These are phyloP conservation scores for Acidomyces sp. DNA, from an alignment of 495 filamentous ascomycete species.

Conservation along the genomic window DNA sequence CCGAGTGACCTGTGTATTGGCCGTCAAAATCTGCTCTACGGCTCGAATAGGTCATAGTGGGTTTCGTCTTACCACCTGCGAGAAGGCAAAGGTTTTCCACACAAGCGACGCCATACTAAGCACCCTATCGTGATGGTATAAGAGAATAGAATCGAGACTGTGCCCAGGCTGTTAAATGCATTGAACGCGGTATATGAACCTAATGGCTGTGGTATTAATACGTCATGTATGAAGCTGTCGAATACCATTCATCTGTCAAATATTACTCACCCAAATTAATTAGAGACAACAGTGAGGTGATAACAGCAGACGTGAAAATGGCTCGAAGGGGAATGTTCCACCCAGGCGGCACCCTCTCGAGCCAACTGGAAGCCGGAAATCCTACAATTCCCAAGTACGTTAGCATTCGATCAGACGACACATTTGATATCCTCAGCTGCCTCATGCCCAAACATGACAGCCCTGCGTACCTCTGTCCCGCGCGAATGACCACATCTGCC, in stretches of 20 bases:
- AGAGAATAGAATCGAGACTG: conserved; percentile 6
- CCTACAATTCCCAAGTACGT: not conserved
- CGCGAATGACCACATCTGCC: conserved; percentile 11
- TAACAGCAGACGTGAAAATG: conserved; percentile 34
- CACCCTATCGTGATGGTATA: conserved; percentile 8
- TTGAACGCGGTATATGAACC: conserved; percentile 40
- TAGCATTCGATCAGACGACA: not conserved
- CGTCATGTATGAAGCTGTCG: too few relatives aligned
- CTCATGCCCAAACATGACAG: conserved; percentile 30
- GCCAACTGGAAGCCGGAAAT: conserved; percentile 6
- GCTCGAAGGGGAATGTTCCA: conserved; percentile 21
- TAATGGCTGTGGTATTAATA: too few relatives aligned
- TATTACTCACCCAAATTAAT: conserved; percentile 49
- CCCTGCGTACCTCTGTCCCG: conserved; percentile 16
- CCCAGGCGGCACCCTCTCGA: not conserved
- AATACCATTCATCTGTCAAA: too few relatives aligned
- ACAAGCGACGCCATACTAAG: conserved; percentile 2
- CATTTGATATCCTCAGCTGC: not conserved
- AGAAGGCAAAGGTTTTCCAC: conserved; percentile 1
- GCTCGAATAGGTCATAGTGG: not conserved
- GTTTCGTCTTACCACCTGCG: too few relatives aligned
- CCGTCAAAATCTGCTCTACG: not conserved
- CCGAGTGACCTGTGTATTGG: not conserved
- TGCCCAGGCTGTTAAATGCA: conserved; percentile 35
- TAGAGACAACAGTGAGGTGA: conserved; percentile 42